Conservation (phyloP, 139 green algal genomes). For the Diplosphaera chodatii region DNA sequence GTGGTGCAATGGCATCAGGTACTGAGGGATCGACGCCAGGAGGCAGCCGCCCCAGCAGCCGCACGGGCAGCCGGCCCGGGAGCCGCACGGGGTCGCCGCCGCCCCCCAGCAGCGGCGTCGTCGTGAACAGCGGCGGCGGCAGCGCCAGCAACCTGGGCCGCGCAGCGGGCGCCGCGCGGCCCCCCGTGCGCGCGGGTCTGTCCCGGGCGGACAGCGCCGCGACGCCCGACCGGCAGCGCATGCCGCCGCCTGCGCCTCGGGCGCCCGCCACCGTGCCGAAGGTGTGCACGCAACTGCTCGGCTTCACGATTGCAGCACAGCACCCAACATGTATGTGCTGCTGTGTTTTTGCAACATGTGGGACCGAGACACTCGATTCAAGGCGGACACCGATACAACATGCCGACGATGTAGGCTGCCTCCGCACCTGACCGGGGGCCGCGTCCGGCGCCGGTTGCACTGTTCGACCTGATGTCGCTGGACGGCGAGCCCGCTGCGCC, state of each 20-base stretch:
- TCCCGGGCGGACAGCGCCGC: too few relatives aligned
- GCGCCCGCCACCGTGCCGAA: not conserved
- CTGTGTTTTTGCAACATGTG: not conserved
- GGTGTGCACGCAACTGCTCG: not conserved
- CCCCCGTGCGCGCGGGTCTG: not conserved
- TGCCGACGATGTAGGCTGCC: not conserved
- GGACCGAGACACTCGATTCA: too few relatives aligned
- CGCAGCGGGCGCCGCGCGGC: too few relatives aligned
- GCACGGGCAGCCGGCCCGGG: not conserved
- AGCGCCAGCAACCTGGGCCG: too few relatives aligned
- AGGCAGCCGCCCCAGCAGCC: not conserved
- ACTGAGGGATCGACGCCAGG: too few relatives aligned
- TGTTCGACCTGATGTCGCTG: not conserved
- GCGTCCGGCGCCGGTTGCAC: too few relatives aligned
- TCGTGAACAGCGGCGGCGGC: not conserved
- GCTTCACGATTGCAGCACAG: too few relatives aligned
- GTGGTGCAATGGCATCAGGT: too few relatives aligned
- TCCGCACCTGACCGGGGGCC: not conserved
- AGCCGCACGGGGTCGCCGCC: too few relatives aligned
- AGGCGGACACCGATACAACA: too few relatives aligned
- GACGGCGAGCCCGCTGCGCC: not conserved
- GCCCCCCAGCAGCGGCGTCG: not conserved
- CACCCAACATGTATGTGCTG: too few relatives aligned
- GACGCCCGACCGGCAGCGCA: not conserved
- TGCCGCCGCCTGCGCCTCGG: not conserved